Evolutionary conservation across 1,139 yeast genomes (phyloP).

Genomic region (Saccharomyces pastorianus): DNA sequence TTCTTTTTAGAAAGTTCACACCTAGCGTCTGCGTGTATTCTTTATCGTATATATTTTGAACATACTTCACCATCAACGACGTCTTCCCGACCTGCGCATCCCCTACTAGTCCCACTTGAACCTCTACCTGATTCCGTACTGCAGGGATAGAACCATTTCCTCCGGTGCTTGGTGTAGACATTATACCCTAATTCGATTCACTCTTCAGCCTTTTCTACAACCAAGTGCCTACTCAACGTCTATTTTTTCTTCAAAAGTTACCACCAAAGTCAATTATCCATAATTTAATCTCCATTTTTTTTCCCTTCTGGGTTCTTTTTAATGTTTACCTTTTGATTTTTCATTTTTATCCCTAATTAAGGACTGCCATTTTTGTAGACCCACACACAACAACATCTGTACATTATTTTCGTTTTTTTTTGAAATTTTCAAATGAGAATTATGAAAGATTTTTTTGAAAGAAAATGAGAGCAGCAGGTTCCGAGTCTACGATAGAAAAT

Average conservation of each 20-base stretch:
- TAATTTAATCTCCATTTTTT: background rate
- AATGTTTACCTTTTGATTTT: slow-evolving; percentile 4
- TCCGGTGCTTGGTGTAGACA: background rate
- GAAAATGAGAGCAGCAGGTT: too few relatives aligned
- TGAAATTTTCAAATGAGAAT: background rate
- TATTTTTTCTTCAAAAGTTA: background rate
- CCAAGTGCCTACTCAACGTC: background rate
- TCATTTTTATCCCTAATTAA: background rate
- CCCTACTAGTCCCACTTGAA: slow-evolving; percentile 90
- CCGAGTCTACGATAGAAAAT: too few relatives aligned
- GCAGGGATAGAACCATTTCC: slow-evolving; percentile 9
- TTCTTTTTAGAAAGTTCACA: slow-evolving; percentile 90
- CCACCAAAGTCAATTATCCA: background rate
- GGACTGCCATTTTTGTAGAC: background rate
- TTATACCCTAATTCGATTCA: background rate
- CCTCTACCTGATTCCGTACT: slow-evolving; percentile 48
- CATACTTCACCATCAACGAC: slow-evolving; percentile 92
- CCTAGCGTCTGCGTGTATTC: slow-evolving; percentile 91
- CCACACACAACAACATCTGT: background rate
- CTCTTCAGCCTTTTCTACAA: background rate
- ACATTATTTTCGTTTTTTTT: background rate
- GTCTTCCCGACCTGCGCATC: slow-evolving; percentile 99
- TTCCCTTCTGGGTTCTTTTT: slow-evolving; percentile 8
- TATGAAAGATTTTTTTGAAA: background rate
- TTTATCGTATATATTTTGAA: slow-evolving; percentile 87